Base-by-base conservation (phyloP, 441 rosid species). In the Pelargonium exstipulatum region DNA sequence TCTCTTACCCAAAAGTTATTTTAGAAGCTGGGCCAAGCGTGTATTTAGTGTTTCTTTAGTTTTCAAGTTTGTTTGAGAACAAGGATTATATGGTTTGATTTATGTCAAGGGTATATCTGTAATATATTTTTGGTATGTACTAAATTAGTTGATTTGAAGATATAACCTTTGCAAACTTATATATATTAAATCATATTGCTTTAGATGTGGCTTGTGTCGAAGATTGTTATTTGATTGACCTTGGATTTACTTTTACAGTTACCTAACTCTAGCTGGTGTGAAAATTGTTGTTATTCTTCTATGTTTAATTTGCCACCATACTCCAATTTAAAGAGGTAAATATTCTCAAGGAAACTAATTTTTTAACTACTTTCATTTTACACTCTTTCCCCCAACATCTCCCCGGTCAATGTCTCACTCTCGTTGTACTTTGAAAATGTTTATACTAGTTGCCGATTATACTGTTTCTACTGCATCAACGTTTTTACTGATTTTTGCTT, bases 1-100 rank as follows among this genome's bases (percentile, higher is more conserved):
- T 60, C 37, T 60, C 37, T 24, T 32, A 60, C 37, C 35, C 37
- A 60, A 60, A 60, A 60, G 64, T 22, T 60, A 16, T 60, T 42
- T 9, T 5, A 42, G 9, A 26, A 29, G 24, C 10, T 13, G 14
- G 24, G 37, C 64, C 37, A 60, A 22, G 24, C 13, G 24, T 24
- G 37, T 22, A 24, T 16, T 24, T 60, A 10, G 55, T 12, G 64
- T 26, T 57, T 9, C 24, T 9, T 60, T 60, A 57, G 64, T 22
- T 18, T 29, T 60, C 37, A 22, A 60, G 63, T 22, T 57, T 22
- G 35, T 58, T 58, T 58, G 14, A 58, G 63, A 58, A 13, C 35
- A 60, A 24, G 37, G 64, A 60, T 12, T 14, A 24, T 60, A 22
- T 60, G 9, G 10, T 24, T 9, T 20, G 35, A 60, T 60, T 60